Conservation (phyloP, 2,329 filamentous ascomycete genomes). For the Aspergillus puulaauensis region DNA sequence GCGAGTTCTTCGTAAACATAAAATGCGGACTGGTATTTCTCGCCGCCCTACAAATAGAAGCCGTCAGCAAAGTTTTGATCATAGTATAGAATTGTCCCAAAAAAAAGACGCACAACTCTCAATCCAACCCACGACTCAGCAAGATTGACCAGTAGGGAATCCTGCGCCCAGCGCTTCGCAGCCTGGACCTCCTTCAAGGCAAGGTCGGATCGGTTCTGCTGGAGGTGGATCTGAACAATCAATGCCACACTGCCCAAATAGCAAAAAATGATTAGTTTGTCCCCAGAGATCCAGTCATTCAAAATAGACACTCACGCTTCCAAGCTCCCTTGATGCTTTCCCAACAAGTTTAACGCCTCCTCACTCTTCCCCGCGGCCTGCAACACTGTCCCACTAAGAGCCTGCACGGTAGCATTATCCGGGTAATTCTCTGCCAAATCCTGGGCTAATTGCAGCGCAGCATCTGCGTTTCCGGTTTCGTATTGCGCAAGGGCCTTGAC, state of each 20-base stretch:
- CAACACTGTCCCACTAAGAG: constrained; percentile 77
- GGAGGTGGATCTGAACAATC: constrained; percentile 87
- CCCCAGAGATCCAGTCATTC: neutral
- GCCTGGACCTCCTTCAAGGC: constrained; percentile 84
- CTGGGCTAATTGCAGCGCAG: constrained; percentile 64
- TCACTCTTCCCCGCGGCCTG: constrained; percentile 79
- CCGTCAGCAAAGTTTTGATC: neutral
- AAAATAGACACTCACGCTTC: constrained; percentile 60
- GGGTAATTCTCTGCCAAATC: constrained; percentile 64
- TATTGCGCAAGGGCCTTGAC: constrained; percentile 73
- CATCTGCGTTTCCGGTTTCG: constrained; percentile 58
- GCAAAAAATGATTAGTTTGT: constrained; percentile 10
- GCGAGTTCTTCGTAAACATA: constrained; percentile 98
- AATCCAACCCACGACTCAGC: constrained; percentile 94
- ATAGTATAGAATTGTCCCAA: neutral
- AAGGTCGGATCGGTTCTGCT: constrained; percentile 87
- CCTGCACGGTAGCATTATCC: constrained; percentile 78
- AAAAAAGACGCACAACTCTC: constrained; percentile 63
- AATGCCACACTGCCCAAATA: constrained; percentile 64
- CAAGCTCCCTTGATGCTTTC: constrained; percentile 78
- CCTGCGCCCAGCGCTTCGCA: constrained; percentile 91
- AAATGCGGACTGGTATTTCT: constrained; percentile 94
- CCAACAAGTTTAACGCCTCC: constrained; percentile 75
- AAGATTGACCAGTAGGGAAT: constrained; percentile 88
- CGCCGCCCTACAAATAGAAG: constrained; percentile 65